A percentile compares a stretch with the other conserved stretches of the same genome.
Conservation (phyloP, 2,329 filamentous ascomycete species). For the Didymella arachidicola region DNA sequence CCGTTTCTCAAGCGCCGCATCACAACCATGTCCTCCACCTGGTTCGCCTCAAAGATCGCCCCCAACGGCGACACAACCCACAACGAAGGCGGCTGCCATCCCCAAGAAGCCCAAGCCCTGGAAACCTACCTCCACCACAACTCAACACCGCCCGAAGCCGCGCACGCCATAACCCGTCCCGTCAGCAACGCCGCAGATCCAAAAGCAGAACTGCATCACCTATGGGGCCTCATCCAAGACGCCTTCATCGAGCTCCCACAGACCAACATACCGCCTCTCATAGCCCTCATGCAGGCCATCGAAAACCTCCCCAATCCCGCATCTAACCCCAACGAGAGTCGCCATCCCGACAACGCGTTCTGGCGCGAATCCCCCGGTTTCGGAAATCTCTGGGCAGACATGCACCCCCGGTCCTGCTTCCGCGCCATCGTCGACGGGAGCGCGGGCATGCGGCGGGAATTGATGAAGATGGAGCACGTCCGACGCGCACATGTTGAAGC, state of each 20-base stretch:
- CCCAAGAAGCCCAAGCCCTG: conserved; percentile 19
- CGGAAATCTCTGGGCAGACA: conserved; percentile 17
- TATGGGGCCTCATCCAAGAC: conserved; percentile 13
- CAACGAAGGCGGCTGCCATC: conserved; percentile 19
- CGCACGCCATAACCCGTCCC: conserved; percentile 17
- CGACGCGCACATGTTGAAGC: conserved; percentile 18
- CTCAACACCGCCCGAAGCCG: conserved; percentile 14
- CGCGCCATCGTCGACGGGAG: not conserved
- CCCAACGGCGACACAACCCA: conserved; percentile 15
- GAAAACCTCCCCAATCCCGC: conserved; percentile 10
- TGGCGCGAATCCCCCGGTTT: conserved; percentile 16
- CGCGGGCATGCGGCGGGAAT: not conserved
- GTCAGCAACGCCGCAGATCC: not conserved
- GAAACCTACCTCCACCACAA: conserved; percentile 17
- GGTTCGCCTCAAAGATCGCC: conserved; percentile 18
- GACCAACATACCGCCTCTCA: not conserved
- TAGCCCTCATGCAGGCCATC: conserved; percentile 14
- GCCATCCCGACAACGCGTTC: not conserved
- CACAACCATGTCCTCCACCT: conserved; percentile 1
- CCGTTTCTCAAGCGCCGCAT: too few species aligned
- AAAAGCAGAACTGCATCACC: not conserved
- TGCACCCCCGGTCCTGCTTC: conserved; percentile 8
- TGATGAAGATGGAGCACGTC: not conserved
- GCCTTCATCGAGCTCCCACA: conserved; percentile 17
- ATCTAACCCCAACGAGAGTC: not conserved